Base-by-base conservation (phyloP, 805 yeast species). In the Candida verbasci region DNA sequence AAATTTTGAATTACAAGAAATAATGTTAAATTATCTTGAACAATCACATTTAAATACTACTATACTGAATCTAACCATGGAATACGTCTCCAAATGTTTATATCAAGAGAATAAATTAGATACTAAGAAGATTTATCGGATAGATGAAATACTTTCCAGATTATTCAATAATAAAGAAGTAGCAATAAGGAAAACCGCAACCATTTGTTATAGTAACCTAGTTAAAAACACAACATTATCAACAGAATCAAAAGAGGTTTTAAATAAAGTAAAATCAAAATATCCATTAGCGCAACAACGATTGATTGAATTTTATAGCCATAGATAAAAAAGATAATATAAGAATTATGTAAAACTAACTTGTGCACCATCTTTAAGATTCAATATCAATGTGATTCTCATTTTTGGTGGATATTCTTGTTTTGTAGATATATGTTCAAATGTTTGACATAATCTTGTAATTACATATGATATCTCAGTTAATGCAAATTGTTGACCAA, bases 401-500 rank as follows among this genome's bases (percentile, higher is more conserved):
- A 23, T 6, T 25, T 24, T 24, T 9, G 38, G 38, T 3, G 38
- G 38, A n/a, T 27, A 35, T 11, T n/a, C 21, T 20, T 25, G 32
- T 4, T 4, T 21, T 10, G 21, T 24, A 17, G 25, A n/a, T 15
- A 24, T 3, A 6, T 14, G 5, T 26, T 15, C n/a, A 35, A 52
- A 54, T 22, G 44, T 37, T 43, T 54, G 59, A 18, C 44, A 18
- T n/a, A 70, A 41, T 43, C 75, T 57, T 11, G 58, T 57, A 22
- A 65, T 42, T n/a, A 59, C 57, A 47, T 70, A 72, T 15, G 70
- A 58, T 10, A 74, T 70, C 52, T 72, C 77, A 12, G 76, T 70
- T 9, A 73, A 61, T 4, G 78, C 79, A 53, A 71, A 72, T 52
- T 73, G 78, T 57, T 73, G 78, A 31, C 79, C 79, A 40, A 73